These are phyloP conservation scores for Fusarium paranaense DNA, from an alignment of 2,329 filamentous ascomycete species.

Conservation along the genomic window DNA sequence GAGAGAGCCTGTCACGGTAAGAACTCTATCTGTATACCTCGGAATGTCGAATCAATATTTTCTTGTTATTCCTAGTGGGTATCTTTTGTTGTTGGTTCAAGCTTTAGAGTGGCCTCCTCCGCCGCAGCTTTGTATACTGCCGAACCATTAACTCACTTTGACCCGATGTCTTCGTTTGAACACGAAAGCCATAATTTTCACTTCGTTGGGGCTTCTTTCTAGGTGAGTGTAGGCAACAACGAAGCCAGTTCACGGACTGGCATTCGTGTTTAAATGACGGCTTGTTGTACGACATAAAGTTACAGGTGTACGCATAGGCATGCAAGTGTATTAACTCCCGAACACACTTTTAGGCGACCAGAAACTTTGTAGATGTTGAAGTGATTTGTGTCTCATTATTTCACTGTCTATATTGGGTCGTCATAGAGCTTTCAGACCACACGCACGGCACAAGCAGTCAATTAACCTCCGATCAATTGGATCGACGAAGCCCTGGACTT, in stretches of 20 bases:
- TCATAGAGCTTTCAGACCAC: too few relatives aligned
- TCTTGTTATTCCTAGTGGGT: background rate
- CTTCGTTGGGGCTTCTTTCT: too few relatives aligned
- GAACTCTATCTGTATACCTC: background rate
- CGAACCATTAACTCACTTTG: background rate
- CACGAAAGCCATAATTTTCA: too few relatives aligned
- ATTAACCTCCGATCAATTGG: background rate
- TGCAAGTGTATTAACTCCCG: background rate
- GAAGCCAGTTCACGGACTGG: too few relatives aligned
- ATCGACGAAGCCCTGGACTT: background rate
- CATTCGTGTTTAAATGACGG: too few relatives aligned
- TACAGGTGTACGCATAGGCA: too few relatives aligned
- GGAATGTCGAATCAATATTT: background rate
- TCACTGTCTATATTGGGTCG: too few relatives aligned
- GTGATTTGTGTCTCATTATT: background rate
- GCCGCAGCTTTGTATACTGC: background rate
- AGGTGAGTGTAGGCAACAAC: too few relatives aligned
- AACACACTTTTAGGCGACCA: background rate
- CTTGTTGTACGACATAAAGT: too few relatives aligned
- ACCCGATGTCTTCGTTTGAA: too few relatives aligned
- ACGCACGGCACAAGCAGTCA: too few relatives aligned
- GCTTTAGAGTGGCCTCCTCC: background rate
- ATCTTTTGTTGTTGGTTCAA: background rate
- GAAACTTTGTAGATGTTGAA: background rate
- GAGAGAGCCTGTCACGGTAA: too few relatives aligned